phyloP scores from a whole-genome alignment of 306 rosid genomes.

The Echinosophora koreensis region DNA sequence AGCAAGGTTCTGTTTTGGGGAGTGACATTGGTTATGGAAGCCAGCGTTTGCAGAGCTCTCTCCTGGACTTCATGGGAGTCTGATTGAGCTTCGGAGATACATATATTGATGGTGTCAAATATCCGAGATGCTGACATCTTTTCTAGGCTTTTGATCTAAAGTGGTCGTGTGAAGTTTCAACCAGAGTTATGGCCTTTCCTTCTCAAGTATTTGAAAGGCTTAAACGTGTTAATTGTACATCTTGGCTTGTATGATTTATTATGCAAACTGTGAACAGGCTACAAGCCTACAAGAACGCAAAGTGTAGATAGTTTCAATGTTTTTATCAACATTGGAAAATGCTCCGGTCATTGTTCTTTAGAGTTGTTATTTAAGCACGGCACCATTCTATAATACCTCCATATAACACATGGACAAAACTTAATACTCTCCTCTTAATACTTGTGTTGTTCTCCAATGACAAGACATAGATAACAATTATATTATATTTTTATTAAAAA shows the following conservation, averaged over 20 bases:
- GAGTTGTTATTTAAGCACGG: no score
- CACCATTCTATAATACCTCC: no score
- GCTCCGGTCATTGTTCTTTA: slow-evolving; percentile 24
- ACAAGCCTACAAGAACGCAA: not conserved
- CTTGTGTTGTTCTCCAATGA: no score
- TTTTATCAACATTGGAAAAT: slow-evolving; percentile 43
- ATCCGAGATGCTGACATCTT: slow-evolving; percentile 54
- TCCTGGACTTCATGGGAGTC: slow-evolving; percentile 52
- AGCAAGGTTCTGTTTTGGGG: slow-evolving; percentile 70
- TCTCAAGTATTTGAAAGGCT: slow-evolving; percentile 3
- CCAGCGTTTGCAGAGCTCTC: slow-evolving; percentile 68
- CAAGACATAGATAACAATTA: no score
- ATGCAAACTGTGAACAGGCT: not conserved
- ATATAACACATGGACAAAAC: no score
- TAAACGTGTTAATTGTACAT: not conserved
- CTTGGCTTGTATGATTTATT: not conserved
- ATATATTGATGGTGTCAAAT: slow-evolving; percentile 53
- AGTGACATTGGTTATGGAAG: slow-evolving; percentile 73
- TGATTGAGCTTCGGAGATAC: slow-evolving; percentile 54
- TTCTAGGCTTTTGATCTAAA: not conserved
- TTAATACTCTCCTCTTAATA: no score
- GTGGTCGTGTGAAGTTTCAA: not conserved
- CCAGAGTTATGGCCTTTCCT: not conserved
- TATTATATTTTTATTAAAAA: no score
- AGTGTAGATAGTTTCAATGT: slow-evolving; percentile 51